Evolutionary conservation across 2,329 filamentous ascomycete genomes (phyloP).

Genomic region (Colletotrichum viniferum): DNA sequence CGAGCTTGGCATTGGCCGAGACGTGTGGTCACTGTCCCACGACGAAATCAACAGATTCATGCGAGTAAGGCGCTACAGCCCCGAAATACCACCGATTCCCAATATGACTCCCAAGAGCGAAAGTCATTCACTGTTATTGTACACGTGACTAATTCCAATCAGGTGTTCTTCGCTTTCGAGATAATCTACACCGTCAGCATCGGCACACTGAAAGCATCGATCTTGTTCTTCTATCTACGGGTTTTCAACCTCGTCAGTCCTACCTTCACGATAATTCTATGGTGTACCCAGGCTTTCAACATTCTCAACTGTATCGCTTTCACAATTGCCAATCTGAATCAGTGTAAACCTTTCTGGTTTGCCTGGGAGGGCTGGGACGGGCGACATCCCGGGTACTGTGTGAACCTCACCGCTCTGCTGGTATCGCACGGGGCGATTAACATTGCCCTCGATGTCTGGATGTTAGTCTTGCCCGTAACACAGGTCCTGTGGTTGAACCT

Average conservation of each 20-base stretch:
- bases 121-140: background rate
- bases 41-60: background rate
- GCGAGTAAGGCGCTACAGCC: background rate
- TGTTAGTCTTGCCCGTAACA: conserved; percentile 45
- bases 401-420: conserved; percentile 39
- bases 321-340: conserved; percentile 38
- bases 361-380: conserved; percentile 45
- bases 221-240: conserved; percentile 41
- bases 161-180: conserved; percentile 15
- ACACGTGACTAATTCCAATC: background rate
- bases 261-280: conserved; percentile 26
- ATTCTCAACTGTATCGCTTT: conserved; percentile 26
- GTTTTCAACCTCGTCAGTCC: conserved; percentile 36
- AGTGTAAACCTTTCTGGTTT: conserved; percentile 45
- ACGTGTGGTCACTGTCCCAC: background rate
- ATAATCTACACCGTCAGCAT: conserved; percentile 32
- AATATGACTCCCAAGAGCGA: background rate
- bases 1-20: background rate
- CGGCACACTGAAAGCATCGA: conserved; percentile 40
- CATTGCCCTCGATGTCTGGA: conserved; percentile 48
- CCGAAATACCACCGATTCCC: background rate
- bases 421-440: conserved; percentile 47
- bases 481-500: conserved; percentile 35
- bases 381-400: conserved; percentile 32
- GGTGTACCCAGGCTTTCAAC: conserved; percentile 23